These are phyloP conservation scores for Brassica juncea DNA, from an alignment of 345 rosid species.

Conservation along the genomic window DNA sequence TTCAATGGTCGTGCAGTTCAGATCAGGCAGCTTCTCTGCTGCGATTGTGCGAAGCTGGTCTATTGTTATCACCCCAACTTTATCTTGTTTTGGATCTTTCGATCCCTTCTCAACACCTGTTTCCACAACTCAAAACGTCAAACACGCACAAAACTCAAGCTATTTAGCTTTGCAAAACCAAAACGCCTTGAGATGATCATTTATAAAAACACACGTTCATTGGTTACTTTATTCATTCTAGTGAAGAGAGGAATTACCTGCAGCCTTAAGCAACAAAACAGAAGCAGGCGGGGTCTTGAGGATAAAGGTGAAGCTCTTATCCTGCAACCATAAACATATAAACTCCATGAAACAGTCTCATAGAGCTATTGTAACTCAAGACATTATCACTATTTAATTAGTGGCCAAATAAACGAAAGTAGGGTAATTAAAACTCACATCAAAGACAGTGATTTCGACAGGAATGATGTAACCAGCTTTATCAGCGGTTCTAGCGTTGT, in stretches of 20 bases:
- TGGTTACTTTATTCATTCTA: no score
- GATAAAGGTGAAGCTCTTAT: conserved; percentile 91
- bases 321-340: conserved; percentile 48
- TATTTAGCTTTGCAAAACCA: no score
- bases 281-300: conserved; percentile 98
- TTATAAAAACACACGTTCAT: no score
- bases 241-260: conserved; percentile 45
- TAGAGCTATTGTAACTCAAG: neutral
- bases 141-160: neutral
- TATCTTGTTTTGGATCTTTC: conserved; percentile 65
- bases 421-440: conserved; percentile 50
- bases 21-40: conserved; percentile 77
- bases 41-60: conserved; percentile 74
- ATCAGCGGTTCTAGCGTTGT: conserved; percentile 95
- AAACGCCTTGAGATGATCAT: no score
- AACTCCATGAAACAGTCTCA: conserved; percentile 2
- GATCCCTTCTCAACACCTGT: conserved; percentile 90
- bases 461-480: conserved; percentile 93
- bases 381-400: neutral
- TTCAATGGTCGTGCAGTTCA: conserved; percentile 73
- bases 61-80: conserved; percentile 72
- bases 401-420: neutral
- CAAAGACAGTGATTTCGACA: conserved; percentile 90
- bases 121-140: conserved; percentile 25
- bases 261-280: conserved; percentile 88